A percentile compares a stretch with the other conserved stretches of the same genome.
phyloP scores from a whole-genome alignment of 768 basidiomycete species.

The Punctularia strigosozonata region DNA sequence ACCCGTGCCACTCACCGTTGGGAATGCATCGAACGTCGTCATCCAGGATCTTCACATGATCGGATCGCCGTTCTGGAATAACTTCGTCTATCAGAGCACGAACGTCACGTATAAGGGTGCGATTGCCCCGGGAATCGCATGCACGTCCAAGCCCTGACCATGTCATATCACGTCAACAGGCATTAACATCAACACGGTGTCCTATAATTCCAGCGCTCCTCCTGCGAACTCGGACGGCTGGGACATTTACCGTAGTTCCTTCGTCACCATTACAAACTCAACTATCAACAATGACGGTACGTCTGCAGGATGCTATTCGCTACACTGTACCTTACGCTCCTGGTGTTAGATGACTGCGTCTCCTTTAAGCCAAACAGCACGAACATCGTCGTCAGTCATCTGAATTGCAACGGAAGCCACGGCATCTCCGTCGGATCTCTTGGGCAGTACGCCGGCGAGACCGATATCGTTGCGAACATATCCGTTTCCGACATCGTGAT shows the following conservation, averaged over 20 bases:
- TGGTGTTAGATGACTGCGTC: slow-evolving; percentile 9
- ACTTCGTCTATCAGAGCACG: slow-evolving; percentile 30
- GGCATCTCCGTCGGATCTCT: slow-evolving; percentile 40
- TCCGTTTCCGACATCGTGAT: slow-evolving; percentile 29
- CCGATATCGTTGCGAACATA: slow-evolving; percentile 33
- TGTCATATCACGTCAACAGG: too few species aligned
- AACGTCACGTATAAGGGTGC: slow-evolving; percentile 29
- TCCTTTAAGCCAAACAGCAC: slow-evolving; percentile 37
- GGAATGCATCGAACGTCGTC: slow-evolving; percentile 28
- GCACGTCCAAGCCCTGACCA: too few species aligned
- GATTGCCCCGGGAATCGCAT: too few species aligned
- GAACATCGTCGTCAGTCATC: slow-evolving; percentile 25
- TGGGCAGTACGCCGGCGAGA: slow-evolving; percentile 28
- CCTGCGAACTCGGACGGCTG: slow-evolving; percentile 32
- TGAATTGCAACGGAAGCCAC: slow-evolving; percentile 31
- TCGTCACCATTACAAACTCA: slow-evolving; percentile 23
- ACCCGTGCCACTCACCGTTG: slow-evolving; percentile 31
- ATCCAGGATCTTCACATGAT: slow-evolving; percentile 26
- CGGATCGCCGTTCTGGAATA: slow-evolving; percentile 28
- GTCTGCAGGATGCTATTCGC: slow-evolving; percentile 15
- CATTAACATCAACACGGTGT: slow-evolving; percentile 21
- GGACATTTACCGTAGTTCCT: slow-evolving; percentile 33
- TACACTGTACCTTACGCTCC: background rate
- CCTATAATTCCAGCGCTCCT: slow-evolving; percentile 22
- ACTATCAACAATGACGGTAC: slow-evolving; percentile 30